Conservation (phyloP, 495 filamentous ascomycete genomes). For the Aspergillus mulundensis region DNA sequence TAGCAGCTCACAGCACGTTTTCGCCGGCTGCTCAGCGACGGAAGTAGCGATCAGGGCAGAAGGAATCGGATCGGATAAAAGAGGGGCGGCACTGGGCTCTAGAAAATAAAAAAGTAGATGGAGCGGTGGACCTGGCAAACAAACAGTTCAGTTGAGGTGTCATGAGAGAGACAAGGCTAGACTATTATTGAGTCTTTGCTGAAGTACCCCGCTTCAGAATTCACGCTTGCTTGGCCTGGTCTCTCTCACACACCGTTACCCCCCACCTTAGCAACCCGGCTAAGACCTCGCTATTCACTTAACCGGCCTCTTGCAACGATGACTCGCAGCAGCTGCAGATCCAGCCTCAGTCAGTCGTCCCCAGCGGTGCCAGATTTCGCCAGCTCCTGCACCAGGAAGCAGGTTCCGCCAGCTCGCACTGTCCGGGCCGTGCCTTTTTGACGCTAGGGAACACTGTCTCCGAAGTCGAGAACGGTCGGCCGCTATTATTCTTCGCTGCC, state of each 20-base stretch:
- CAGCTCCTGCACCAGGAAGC: background rate
- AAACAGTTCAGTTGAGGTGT: background rate
- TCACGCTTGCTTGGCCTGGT: background rate
- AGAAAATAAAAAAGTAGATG: background rate
- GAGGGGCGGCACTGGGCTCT: background rate
- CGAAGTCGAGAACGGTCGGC: background rate
- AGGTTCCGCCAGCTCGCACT: background rate
- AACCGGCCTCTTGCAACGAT: background rate
- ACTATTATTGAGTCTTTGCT: background rate
- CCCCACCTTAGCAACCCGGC: background rate
- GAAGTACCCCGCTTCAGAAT: conserved; percentile 1
- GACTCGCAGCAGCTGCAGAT: background rate
- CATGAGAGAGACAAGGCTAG: background rate
- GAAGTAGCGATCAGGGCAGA: background rate
- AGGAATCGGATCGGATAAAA: background rate
- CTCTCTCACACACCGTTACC: background rate
- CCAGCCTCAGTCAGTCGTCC: background rate
- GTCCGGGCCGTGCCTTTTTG: conserved; percentile 1
- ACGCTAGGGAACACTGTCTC: background rate
- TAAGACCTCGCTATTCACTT: background rate
- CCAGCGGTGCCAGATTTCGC: background rate
- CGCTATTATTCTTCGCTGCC: background rate
- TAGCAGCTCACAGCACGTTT: conserved; percentile 1
- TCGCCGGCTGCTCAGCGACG: background rate
- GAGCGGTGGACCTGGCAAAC: background rate